phyloP scores from a whole-genome alignment of 306 rosid species.

The Pueraria montana region DNA sequence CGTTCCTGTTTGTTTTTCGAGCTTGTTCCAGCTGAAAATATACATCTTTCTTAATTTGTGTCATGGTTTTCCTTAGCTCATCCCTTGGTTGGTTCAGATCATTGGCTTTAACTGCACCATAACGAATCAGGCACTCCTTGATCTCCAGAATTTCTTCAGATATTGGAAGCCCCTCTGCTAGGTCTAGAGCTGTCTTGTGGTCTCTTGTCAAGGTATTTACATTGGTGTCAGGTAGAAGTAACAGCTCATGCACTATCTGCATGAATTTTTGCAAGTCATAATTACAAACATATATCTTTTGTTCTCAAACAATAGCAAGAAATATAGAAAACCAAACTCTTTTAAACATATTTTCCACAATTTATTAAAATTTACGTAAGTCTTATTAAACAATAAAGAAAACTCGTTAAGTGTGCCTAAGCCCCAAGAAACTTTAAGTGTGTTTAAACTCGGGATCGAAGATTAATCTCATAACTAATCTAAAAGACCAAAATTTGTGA shows the following conservation, averaged over 20 bases:
- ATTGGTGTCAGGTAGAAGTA: conserved; percentile 69
- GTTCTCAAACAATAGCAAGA: background rate
- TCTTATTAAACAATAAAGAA: background rate
- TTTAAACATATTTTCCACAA: background rate
- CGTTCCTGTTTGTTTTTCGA: conserved; percentile 79
- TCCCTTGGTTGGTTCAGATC: conserved; percentile 91
- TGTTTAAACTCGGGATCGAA: no score
- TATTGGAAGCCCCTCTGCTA: conserved; percentile 81
- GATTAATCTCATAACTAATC: no score
- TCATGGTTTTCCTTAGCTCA: conserved; percentile 79
- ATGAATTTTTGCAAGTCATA: conserved; percentile 33
- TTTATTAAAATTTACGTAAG: background rate
- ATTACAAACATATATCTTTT: background rate
- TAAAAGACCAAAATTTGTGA: no score
- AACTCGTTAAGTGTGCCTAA: background rate
- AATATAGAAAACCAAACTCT: background rate
- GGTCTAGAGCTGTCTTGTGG: conserved; percentile 83
- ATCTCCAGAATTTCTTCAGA: conserved; percentile 74
- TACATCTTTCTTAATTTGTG: conserved; percentile 80
- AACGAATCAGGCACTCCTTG: conserved; percentile 65
- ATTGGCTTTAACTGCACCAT: conserved; percentile 72
- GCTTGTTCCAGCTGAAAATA: conserved; percentile 87
- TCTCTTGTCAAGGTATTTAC: conserved; percentile 86
- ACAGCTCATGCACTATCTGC: conserved; percentile 86
- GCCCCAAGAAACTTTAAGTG: no score